These are phyloP conservation scores for Tillandsia fasciculata DNA, from an alignment of 176 grass and related monocot species.

Conservation along the genomic window DNA sequence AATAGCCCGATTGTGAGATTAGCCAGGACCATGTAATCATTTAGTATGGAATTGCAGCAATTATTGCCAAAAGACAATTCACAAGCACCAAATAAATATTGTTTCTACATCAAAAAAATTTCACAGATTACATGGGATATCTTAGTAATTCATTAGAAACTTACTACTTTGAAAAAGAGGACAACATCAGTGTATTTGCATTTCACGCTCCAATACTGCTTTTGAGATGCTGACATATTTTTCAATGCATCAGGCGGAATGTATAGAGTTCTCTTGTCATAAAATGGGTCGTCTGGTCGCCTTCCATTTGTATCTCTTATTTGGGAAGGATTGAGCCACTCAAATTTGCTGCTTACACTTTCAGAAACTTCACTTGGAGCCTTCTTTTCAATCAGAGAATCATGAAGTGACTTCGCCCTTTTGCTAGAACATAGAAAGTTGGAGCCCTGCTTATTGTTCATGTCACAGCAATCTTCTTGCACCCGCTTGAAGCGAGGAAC, in stretches of 20 bases:
- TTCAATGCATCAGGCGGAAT: slow-evolving; percentile 81
- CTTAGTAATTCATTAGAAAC: slow-evolving; percentile 9
- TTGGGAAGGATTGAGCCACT: slow-evolving; percentile 59
- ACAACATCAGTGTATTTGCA: slow-evolving; percentile 87
- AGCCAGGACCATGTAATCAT: slow-evolving; percentile 17
- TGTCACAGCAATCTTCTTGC: slow-evolving; percentile 38
- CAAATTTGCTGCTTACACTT: slow-evolving; percentile 69
- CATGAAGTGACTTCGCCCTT: slow-evolving; percentile 39
- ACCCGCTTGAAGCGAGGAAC: slow-evolving; percentile 62
- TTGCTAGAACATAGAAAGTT: slow-evolving; percentile 40
- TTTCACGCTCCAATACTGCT: slow-evolving; percentile 94
- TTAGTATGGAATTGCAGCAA: slow-evolving; percentile 5
- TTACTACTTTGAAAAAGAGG: slow-evolving; percentile 98
- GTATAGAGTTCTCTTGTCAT: slow-evolving; percentile 72
- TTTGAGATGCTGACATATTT: slow-evolving; percentile 94
- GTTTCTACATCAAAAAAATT: too few relatives aligned
- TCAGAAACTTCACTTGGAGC: slow-evolving; percentile 28
- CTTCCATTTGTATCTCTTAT: slow-evolving; percentile 83
- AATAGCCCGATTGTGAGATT: slow-evolving; percentile 1
- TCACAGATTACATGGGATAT: neutral
- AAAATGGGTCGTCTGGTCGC: slow-evolving; percentile 50
- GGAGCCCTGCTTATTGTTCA: slow-evolving; percentile 15
- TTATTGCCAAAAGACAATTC: too few relatives aligned
- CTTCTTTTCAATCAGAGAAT: slow-evolving; percentile 21
- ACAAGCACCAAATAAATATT: too few relatives aligned